Conservation (phyloP, 2,329 filamentous ascomycete species). For the Curvularia lunata region DNA sequence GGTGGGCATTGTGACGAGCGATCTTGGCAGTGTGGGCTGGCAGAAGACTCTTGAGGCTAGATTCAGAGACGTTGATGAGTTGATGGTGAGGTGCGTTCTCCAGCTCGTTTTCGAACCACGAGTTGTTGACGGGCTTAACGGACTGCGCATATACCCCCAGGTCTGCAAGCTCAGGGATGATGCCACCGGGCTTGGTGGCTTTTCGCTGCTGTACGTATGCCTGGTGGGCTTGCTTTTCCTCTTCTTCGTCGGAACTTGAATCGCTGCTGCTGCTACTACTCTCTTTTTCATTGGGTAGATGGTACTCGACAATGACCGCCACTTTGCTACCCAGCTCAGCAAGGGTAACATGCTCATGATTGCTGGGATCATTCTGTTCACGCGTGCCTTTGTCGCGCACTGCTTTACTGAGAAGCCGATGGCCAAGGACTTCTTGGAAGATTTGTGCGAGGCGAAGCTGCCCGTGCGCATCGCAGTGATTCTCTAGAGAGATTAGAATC, state of each 20-base stretch:
- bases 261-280: slow-evolving; percentile 48
- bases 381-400: slow-evolving; percentile 63
- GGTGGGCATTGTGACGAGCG: slow-evolving; percentile 65
- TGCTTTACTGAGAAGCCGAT: slow-evolving; percentile 64
- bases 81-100: slow-evolving; percentile 65
- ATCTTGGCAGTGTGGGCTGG: slow-evolving; percentile 58
- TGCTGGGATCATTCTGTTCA: slow-evolving; percentile 58
- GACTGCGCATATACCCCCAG: slow-evolving; percentile 74
- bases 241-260: slow-evolving; percentile 48
- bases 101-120: slow-evolving; percentile 64
- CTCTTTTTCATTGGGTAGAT: slow-evolving; percentile 61
- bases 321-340: slow-evolving; percentile 68
- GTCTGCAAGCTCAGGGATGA: slow-evolving; percentile 69
- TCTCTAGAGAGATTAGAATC: slow-evolving; percentile 70
- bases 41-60: slow-evolving; percentile 61
- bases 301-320: slow-evolving; percentile 71
- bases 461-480: slow-evolving; percentile 67
- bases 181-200: slow-evolving; percentile 55
- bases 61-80: slow-evolving; percentile 73
- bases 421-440: slow-evolving; percentile 68
- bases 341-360: slow-evolving; percentile 61
- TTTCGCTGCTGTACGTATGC: slow-evolving; percentile 63
- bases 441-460: slow-evolving; percentile 68
- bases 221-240: slow-evolving; percentile 58
- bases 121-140: slow-evolving; percentile 70